Percentiles rank a stretch among this genome's conserved stretches.
Evolutionary conservation across 257 asterid genomes (phyloP).

Genomic region (Solanum habrochaites): DNA sequence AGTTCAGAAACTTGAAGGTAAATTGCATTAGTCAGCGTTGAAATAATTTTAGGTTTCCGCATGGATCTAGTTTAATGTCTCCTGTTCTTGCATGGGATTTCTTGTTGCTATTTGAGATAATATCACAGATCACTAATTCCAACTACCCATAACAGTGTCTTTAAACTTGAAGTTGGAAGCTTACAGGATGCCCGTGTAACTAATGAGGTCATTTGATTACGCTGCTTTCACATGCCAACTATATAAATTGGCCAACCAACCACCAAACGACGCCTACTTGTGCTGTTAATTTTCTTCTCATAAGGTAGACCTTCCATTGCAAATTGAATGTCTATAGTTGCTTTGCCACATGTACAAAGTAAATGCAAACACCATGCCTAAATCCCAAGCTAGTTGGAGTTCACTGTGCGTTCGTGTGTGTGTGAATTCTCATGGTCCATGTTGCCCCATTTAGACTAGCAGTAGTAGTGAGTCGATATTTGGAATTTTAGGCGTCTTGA

Average conservation of each 20-base stretch:
- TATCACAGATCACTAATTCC: background rate
- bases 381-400: background rate
- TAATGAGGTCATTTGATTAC: background rate
- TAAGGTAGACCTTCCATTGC: background rate
- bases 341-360: background rate
- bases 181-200: background rate
- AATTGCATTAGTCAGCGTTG: background rate
- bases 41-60: background rate
- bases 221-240: background rate
- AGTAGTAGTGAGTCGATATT: background rate
- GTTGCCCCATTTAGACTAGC: background rate
- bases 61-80: background rate
- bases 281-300: background rate
- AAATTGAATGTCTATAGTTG: background rate
- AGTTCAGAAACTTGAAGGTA: background rate
- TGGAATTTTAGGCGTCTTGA: background rate
- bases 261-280: background rate
- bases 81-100: background rate
- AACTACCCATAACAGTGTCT: background rate
- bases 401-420: background rate
- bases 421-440: background rate
- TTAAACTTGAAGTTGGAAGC: background rate
- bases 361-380: background rate
- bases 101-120: background rate
- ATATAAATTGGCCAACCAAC: background rate